Conservation (phyloP, 2,329 filamentous ascomycete genomes). For the Xylaria sp. region DNA sequence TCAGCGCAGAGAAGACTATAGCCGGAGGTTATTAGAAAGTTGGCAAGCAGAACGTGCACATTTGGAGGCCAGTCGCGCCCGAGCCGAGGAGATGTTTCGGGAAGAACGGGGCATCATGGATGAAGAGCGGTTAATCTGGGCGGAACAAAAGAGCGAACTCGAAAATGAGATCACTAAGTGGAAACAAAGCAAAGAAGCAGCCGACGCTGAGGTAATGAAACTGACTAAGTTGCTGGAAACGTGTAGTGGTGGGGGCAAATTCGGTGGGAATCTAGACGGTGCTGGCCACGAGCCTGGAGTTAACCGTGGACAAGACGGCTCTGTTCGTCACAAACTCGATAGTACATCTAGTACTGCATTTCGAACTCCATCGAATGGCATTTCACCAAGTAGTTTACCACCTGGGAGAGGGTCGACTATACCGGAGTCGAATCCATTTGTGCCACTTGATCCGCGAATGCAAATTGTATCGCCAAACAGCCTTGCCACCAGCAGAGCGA, state of each 20-base stretch:
- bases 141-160: constrained; percentile 57
- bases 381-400: constrained; percentile 41
- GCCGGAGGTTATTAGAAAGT: constrained; percentile 54
- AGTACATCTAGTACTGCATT: constrained; percentile 36
- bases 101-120: constrained; percentile 66
- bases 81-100: constrained; percentile 66
- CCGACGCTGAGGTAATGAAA: constrained; percentile 38
- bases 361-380: constrained; percentile 39
- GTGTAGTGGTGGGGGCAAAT: constrained; percentile 3
- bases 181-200: constrained; percentile 52
- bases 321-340: constrained; percentile 36
- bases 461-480: constrained; percentile 52
- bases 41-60: constrained; percentile 66
- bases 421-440: constrained; percentile 53
- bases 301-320: constrained; percentile 37
- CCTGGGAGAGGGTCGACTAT: constrained; percentile 47
- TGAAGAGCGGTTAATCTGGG: constrained; percentile 61
- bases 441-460: constrained; percentile 59
- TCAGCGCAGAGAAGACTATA: constrained; percentile 47
- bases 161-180: constrained; percentile 56
- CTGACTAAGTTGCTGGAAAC: constrained; percentile 34
- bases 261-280: constrained; percentile 31
- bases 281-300: constrained; percentile 24
- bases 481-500: constrained; percentile 40
- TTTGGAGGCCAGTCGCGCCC: constrained; percentile 64